Percentiles rank a stretch among this genome's conserved stretches.
Evolutionary conservation across 148 eudicot species (phyloP).

Genomic region (Rhododendron simsii): DNA sequence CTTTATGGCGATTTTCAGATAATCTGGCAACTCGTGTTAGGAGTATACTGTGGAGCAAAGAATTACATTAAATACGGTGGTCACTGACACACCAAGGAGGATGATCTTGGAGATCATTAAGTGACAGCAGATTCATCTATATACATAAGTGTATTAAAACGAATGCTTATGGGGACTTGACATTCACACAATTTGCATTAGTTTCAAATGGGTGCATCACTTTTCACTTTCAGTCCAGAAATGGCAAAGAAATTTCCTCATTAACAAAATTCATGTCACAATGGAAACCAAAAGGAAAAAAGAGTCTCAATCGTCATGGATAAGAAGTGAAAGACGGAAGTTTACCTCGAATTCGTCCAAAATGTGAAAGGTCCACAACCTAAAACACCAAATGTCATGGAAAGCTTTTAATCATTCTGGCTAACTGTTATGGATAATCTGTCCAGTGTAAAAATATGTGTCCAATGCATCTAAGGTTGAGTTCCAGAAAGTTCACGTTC

Average conservation of each 20-base stretch:
- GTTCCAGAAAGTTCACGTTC: not conserved
- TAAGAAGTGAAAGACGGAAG: not conserved
- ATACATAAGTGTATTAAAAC: not conserved
- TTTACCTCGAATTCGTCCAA: constrained; percentile 68
- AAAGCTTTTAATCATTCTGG: not conserved
- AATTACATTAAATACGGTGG: not conserved
- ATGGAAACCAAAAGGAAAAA: not conserved
- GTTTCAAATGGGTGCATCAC: not conserved
- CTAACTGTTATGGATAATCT: not conserved
- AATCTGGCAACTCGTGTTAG: not conserved
- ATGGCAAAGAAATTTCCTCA: not conserved
- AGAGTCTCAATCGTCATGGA: not conserved
- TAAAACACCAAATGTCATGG: constrained; percentile 15
- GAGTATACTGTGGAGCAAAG: not conserved
- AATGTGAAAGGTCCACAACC: constrained; percentile 69
- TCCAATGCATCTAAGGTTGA: not conserved
- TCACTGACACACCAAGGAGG: not conserved
- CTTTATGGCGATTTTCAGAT: not conserved
- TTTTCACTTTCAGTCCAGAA: not conserved
- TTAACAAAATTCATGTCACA: not conserved
- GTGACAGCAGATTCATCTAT: not conserved
- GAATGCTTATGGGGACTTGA: not conserved
- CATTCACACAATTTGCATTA: not conserved
- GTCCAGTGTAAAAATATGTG: not conserved
- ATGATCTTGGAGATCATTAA: not conserved